phyloP scores from a whole-genome alignment of 176 grass and related monocot species.

The Musa beccarii region DNA sequence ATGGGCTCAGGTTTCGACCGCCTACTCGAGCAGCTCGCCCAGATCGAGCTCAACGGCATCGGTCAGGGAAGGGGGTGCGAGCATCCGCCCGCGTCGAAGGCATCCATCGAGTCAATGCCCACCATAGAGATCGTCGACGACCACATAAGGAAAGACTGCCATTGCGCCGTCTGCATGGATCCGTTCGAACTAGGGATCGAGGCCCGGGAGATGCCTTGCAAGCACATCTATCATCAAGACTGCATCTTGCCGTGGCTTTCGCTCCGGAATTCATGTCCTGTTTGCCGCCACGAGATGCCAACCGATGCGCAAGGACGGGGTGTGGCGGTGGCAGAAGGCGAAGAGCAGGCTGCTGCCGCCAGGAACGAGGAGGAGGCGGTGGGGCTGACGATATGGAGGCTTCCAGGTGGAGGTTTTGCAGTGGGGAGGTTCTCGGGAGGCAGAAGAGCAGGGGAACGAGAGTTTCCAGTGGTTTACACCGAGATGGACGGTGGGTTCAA shows the following conservation, averaged over 20 bases:
- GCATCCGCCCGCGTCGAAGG: conserved; percentile 55
- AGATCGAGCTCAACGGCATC: conserved; percentile 41
- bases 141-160: conserved; percentile 36
- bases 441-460: conserved; percentile 32
- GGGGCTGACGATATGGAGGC: conserved; percentile 63
- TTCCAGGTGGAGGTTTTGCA: conserved; percentile 58
- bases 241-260: conserved; percentile 76
- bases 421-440: conserved; percentile 51
- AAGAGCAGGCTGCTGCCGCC: conserved; percentile 12
- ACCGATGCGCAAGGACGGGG: conserved; percentile 6
- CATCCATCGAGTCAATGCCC: conserved; percentile 58
- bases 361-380: conserved; percentile 40
- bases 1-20: conserved; percentile 55
- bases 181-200: conserved; percentile 38
- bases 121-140: conserved; percentile 25
- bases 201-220: conserved; percentile 61
- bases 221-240: conserved; percentile 60
- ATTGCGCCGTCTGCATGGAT: conserved; percentile 66
- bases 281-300: conserved; percentile 63
- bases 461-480: conserved; percentile 55
- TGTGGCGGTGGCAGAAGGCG: neutral
- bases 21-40: conserved; percentile 49
- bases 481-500: conserved; percentile 62
- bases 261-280: conserved; percentile 54
- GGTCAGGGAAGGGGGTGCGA: conserved; percentile 25